A percentile compares a stretch with the other conserved stretches of the same genome.
phyloP scores from a whole-genome alignment of 306 rosid genomes.

The Bauhinia variegata region DNA sequence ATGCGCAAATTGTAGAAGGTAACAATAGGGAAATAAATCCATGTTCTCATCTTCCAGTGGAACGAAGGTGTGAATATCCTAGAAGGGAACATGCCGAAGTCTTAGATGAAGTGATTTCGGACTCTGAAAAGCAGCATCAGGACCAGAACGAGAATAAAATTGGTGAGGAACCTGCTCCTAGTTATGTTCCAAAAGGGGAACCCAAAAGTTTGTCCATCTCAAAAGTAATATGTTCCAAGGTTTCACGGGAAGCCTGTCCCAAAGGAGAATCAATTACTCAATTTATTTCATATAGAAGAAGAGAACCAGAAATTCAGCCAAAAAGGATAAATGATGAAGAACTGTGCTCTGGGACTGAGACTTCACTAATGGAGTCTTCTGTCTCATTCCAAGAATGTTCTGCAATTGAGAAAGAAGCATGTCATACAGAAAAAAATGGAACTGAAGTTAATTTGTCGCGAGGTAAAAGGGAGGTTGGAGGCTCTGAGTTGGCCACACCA shows the following conservation, averaged over 20 bases:
- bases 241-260: conserved; percentile 42
- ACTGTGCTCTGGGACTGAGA: conserved; percentile 35
- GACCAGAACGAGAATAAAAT: conserved; percentile 36
- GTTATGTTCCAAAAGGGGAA: conserved; percentile 37
- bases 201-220: conserved; percentile 28
- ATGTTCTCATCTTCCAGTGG: conserved; percentile 38
- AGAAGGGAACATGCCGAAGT: conserved; percentile 38
- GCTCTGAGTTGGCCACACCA: conserved; percentile 38
- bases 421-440: conserved; percentile 28
- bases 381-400: conserved; percentile 45
- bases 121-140: conserved; percentile 37
- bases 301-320: conserved; percentile 34
- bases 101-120: conserved; percentile 34
- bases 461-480: conserved; percentile 43
- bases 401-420: conserved; percentile 41
- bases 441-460: conserved; percentile 44
- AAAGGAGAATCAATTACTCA: conserved; percentile 39
- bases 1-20: conserved; percentile 33
- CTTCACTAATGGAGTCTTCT: conserved; percentile 30
- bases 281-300: conserved; percentile 32
- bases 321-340: conserved; percentile 35
- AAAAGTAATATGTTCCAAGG: conserved; percentile 35
- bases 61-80: conserved; percentile 41
- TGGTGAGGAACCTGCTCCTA: conserved; percentile 39
- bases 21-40: conserved; percentile 36